Percentiles rank a stretch among this genome's conserved stretches.
phyloP scores from a whole-genome alignment of 306 rosid genomes.

The Fagus crenata region DNA sequence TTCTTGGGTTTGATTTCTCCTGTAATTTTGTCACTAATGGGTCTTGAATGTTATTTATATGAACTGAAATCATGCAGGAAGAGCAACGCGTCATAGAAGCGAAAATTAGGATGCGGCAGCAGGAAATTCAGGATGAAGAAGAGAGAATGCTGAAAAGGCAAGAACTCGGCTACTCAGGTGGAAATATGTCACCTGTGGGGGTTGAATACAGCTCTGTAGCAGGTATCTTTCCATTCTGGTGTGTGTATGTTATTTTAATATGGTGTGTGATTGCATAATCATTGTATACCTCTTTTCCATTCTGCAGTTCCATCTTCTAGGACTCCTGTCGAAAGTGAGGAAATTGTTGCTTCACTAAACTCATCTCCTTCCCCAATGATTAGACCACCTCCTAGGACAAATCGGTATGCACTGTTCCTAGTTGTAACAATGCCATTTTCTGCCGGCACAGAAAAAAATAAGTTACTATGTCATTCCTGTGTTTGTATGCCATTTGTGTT shows the following conservation, averaged over 20 bases:
- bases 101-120: slow-evolving; percentile 87
- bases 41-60: slow-evolving; percentile 5
- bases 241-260: slow-evolving; percentile 4
- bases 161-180: slow-evolving; percentile 52
- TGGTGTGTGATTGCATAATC: slow-evolving; percentile 11
- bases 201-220: slow-evolving; percentile 60
- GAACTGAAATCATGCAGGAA: slow-evolving; percentile 54
- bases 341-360: slow-evolving; percentile 65
- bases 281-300: slow-evolving; percentile 25
- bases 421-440: not conserved
- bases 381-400: slow-evolving; percentile 56
- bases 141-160: slow-evolving; percentile 82
- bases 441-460: too few species aligned
- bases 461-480: not conserved
- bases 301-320: slow-evolving; percentile 53
- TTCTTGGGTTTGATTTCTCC: slow-evolving; percentile 22
- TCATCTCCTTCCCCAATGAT: slow-evolving; percentile 49
- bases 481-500: slow-evolving; percentile 1
- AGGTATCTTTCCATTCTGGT: slow-evolving; percentile 47
- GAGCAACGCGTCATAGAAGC: slow-evolving; percentile 99
- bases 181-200: slow-evolving; percentile 45
- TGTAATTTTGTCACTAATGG: slow-evolving; percentile 15
- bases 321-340: slow-evolving; percentile 66
- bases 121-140: slow-evolving; percentile 87
- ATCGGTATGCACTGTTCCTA: slow-evolving; percentile 52